Conservation (phyloP, 495 filamentous ascomycete genomes). For the Jackrogersella multiformis region DNA sequence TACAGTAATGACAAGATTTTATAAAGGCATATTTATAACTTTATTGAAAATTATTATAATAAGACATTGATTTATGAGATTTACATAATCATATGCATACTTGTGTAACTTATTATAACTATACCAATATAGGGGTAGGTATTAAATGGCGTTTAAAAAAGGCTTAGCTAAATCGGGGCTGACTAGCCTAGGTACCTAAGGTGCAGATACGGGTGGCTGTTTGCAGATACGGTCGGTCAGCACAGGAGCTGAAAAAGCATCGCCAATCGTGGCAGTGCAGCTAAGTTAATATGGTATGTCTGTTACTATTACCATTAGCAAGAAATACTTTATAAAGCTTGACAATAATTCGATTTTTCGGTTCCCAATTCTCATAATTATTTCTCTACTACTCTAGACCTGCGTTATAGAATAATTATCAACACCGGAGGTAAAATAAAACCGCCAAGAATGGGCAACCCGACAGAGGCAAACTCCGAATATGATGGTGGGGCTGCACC, state of each 20-base stretch:
- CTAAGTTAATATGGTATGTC: neutral
- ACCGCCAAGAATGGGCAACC: constrained; percentile 15
- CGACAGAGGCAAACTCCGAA: constrained; percentile 4
- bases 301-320: neutral
- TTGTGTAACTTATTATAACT: too few relatives aligned
- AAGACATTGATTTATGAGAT: too few relatives aligned
- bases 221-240: neutral
- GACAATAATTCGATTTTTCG: neutral
- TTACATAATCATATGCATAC: too few relatives aligned
- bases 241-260: neutral
- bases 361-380: neutral
- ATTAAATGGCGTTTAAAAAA: too few relatives aligned
- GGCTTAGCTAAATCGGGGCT: too few relatives aligned
- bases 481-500: neutral
- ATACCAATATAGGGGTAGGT: too few relatives aligned
- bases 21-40: too few relatives aligned
- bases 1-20: too few relatives aligned
- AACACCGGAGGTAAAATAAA: neutral
- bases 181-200: too few relatives aligned
- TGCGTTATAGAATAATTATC: neutral
- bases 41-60: too few relatives aligned
- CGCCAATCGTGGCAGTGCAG: constrained; percentile 6
- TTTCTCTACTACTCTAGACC: neutral
- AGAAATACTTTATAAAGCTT: constrained; percentile 5
- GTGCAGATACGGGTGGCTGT: neutral